Percentiles rank a stretch among this genome's conserved stretches.
These are phyloP conservation scores for Rhodamnia argentea DNA, from an alignment of 345 rosid species.

Conservation along the genomic window DNA sequence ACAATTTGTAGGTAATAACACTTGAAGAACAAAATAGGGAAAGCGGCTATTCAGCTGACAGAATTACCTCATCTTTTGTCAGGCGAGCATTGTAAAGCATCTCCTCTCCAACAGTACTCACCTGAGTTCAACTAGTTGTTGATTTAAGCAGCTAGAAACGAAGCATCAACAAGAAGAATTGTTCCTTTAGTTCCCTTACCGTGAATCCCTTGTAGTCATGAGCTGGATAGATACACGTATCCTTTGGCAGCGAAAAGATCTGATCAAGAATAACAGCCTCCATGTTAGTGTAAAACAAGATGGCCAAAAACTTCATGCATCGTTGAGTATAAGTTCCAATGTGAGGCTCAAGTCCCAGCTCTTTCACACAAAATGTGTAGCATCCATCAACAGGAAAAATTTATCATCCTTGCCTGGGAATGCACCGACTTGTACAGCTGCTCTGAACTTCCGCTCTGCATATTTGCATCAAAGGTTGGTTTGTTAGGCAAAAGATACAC, in stretches of 20 bases:
- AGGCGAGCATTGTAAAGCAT: constrained; percentile 63
- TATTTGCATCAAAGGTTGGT: background rate
- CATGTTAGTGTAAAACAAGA: background rate
- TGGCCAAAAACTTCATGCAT: background rate
- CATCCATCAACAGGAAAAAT: background rate
- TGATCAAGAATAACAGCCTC: constrained; percentile 15
- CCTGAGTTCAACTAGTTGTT: constrained; percentile 29
- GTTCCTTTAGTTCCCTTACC: constrained; percentile 25
- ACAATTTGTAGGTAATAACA: background rate
- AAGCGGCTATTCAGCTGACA: background rate
- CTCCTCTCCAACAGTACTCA: constrained; percentile 93
- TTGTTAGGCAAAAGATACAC: background rate
- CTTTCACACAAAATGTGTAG: background rate
- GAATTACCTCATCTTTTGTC: constrained; percentile 66
- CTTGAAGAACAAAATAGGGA: background rate
- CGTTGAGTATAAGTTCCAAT: background rate
- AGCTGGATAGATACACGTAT: constrained; percentile 79
- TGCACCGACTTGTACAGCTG: constrained; percentile 85
- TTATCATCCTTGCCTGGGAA: constrained; percentile 57
- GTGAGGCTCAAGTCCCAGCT: background rate
- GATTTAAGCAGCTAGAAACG: background rate
- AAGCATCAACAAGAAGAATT: background rate
- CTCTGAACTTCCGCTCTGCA: constrained; percentile 80
- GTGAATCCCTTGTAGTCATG: constrained; percentile 92
- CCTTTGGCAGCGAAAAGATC: constrained; percentile 84